Evolutionary conservation across 192 early-diverging fungal species (phyloP).

Genomic region (Kickxella alabastrina): DNA sequence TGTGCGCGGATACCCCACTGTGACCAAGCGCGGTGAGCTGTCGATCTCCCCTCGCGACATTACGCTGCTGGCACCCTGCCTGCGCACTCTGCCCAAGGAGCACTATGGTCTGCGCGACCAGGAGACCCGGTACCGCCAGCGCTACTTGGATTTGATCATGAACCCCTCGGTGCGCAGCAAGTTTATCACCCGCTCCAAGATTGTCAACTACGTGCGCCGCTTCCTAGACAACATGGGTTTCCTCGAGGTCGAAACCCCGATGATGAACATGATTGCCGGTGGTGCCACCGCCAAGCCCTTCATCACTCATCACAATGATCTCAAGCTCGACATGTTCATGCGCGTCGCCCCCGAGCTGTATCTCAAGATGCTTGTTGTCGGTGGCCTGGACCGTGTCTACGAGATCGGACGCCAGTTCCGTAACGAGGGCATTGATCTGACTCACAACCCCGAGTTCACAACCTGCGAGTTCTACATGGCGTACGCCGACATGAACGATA

Average conservation of each 20-base stretch:
- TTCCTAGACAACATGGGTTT: conserved; percentile 95
- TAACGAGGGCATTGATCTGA: conserved; percentile 97
- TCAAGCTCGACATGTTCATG: conserved; percentile 98
- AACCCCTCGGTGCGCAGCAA: conserved; percentile 93
- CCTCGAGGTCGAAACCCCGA: conserved; percentile 99
- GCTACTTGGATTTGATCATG: conserved; percentile 99
- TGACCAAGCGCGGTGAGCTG: conserved; percentile 90
- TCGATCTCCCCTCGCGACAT: conserved; percentile 91
- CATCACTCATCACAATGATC: conserved; percentile 98
- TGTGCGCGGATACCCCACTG: conserved; percentile 84
- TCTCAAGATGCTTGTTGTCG: conserved; percentile 97
- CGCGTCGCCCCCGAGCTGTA: conserved; percentile 97
- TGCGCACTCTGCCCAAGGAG: conserved; percentile 93
- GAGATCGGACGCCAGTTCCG: conserved; percentile 99
- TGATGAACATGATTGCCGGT: conserved; percentile 99
- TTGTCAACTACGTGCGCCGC: conserved; percentile 92
- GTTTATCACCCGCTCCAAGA: conserved; percentile 87
- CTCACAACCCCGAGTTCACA: conserved; percentile 99
- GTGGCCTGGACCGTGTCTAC: conserved; percentile 97
- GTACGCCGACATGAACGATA: conserved; percentile 95
- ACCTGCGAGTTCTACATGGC: conserved; percentile 99
- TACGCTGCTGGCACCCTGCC: conserved; percentile 85
- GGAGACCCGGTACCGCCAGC: conserved; percentile 94
- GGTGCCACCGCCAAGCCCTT: conserved; percentile 99
- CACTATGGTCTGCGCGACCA: conserved; percentile 97